Percentiles rank a stretch among this genome's conserved stretches.
Evolutionary conservation across 441 rosid species (phyloP).

Genomic region (Croton laevigatus): DNA sequence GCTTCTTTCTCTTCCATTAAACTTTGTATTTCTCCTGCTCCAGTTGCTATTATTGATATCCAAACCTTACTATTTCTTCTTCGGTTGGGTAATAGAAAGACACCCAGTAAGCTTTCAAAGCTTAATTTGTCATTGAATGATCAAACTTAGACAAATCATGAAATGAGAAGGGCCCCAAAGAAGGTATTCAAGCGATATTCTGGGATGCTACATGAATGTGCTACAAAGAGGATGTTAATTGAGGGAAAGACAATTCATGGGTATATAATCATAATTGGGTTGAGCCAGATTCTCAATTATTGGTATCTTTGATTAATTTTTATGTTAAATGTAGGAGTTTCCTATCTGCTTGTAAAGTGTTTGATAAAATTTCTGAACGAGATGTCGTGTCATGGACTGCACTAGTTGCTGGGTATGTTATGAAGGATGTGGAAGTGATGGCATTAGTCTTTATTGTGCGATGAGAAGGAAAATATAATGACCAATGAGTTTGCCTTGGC

Average conservation of each 20-base stretch:
- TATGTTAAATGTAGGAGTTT: conserved; percentile 55
- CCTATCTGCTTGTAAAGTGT: conserved; percentile 45
- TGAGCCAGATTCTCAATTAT: conserved; percentile 44
- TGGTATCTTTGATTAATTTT: conserved; percentile 58
- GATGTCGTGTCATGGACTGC: conserved; percentile 85
- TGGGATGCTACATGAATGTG: conserved; percentile 34
- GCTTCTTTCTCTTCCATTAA: conserved; percentile 5
- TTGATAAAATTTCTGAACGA: conserved; percentile 55
- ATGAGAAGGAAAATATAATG: conserved; percentile 50
- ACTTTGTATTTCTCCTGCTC: conserved; percentile 17
- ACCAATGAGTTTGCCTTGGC: conserved; percentile 61
- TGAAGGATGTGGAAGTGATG: conserved; percentile 40
- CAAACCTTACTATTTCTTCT: not conserved
- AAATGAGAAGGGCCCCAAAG: conserved; percentile 6
- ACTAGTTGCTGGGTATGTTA: conserved; percentile 60
- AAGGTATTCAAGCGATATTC: conserved; percentile 31
- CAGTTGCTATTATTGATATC: not conserved
- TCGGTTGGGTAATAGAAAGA: conserved; percentile 5
- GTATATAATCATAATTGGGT: conserved; percentile 19
- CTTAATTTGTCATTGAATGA: not conserved
- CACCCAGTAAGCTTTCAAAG: conserved; percentile 2
- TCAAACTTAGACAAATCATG: not conserved
- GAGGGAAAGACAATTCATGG: conserved; percentile 40
- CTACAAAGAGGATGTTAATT: conserved; percentile 27
- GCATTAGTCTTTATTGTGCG: conserved; percentile 42